Percentiles rank a stretch among this genome's conserved stretches.
These are phyloP conservation scores for Colletotrichum plurivorum DNA, from an alignment of 2,329 filamentous ascomycete genomes.

Conservation along the genomic window DNA sequence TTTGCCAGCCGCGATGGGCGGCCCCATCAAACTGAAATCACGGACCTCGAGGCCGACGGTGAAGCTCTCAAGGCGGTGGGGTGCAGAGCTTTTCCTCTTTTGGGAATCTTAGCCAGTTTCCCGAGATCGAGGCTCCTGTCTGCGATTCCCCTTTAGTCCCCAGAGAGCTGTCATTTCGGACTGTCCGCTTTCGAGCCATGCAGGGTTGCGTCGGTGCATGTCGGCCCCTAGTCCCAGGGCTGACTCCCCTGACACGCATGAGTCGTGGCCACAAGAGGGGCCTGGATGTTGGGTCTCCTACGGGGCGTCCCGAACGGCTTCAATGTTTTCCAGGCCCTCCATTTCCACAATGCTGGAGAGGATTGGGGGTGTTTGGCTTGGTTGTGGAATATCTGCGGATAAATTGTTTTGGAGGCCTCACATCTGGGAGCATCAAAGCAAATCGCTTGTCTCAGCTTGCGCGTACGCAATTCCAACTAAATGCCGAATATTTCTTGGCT, in stretches of 20 bases:
- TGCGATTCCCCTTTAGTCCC: neutral
- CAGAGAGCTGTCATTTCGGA: conserved; percentile 14
- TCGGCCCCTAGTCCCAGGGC: conserved; percentile 1
- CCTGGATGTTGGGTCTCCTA: neutral
- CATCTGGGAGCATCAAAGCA: neutral
- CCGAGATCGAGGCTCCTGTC: neutral
- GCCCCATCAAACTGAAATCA: neutral
- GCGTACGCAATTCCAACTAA: conserved; percentile 10
- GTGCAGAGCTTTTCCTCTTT: neutral
- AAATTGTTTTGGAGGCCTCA: conserved; percentile 7
- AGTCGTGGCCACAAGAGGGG: conserved; percentile 20
- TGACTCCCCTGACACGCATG: conserved; percentile 16
- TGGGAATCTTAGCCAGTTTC: neutral
- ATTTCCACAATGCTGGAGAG: neutral
- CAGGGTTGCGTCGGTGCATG: conserved; percentile 8
- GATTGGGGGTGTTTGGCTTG: neutral
- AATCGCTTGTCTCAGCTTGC: conserved; percentile 24
- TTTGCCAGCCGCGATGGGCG: neutral
- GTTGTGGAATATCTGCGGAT: neutral
- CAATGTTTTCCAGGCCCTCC: neutral
- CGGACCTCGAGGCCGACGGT: neutral
- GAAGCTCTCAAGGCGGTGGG: neutral
- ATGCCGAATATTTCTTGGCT: conserved; percentile 9
- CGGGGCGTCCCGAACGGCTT: conserved; percentile 17
- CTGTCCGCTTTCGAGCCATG: conserved; percentile 3